Base-by-base conservation (phyloP, 108 stramenopile genomes). In the Chaetoceros muelleri region DNA sequence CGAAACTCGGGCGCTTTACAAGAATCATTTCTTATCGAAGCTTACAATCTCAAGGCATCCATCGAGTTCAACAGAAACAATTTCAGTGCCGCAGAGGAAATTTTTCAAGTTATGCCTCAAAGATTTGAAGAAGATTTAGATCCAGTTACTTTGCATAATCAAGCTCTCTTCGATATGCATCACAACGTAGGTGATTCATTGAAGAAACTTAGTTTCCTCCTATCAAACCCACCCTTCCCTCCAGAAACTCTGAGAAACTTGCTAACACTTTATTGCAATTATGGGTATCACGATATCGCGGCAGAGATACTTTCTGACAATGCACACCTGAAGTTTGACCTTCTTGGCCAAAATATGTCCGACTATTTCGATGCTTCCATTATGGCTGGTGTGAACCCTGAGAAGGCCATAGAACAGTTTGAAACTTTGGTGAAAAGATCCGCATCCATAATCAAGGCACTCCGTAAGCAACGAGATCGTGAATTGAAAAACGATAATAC, bases 181-280 rank as follows among this genome's bases (percentile, higher is more conserved):
- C 57, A 73, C 19, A 83, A 93, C 52, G 84, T 83, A 0, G 53
- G 64, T 0, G 57, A 55, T 2, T 84, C 79, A 31, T 90, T 90
- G 47, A 52, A 84, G 48, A 90, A 91, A 60, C 65, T 95, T 1
- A 78, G 76, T 40, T 78, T 57, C 44, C 72, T 95, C 18, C 52
- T 95, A n/a, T 30, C 61, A 3, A 74, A 79, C 53, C 77, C 80
- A 0, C 82, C 93, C 0, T 90, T 70, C 60, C 90, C 93, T 2
- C 81, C 82, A 2, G 90, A 93, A 60, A 87, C 89, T 19, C 79
- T 93, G 31, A 81, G 82, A 8, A 95, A 95, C 52, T 64, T 95
- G 24, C 61, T 95, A 29, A 71, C 87, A 2, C 61, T 95, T 48
- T 79, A 82, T 54, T 70, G 75, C 52, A 77, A 81, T 44, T 75